Conservation (phyloP, 1,284 basidiomycete genomes). For the Exobasidium cylindrosporum region DNA sequence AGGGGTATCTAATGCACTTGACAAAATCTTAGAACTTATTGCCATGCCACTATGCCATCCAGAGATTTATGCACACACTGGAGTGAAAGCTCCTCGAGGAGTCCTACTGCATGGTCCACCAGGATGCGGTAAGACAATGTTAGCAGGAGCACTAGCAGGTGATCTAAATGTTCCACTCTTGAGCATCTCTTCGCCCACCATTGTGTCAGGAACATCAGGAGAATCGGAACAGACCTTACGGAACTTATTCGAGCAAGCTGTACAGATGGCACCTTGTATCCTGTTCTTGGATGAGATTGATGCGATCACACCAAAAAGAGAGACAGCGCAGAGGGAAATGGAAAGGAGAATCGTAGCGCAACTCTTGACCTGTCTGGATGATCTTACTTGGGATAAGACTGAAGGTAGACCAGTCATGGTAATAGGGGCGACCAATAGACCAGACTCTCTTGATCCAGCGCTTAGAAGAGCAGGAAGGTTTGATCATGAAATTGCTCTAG, state of each 20-base stretch:
- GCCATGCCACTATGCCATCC: conserved; percentile 92
- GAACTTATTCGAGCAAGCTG: conserved; percentile 77
- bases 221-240: conserved; percentile 93
- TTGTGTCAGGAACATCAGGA: conserved; percentile 95
- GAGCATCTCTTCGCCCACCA: conserved; percentile 84
- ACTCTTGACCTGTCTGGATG: conserved; percentile 95
- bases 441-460: conserved; percentile 89
- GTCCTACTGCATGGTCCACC: conserved; percentile 92
- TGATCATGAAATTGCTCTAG: conserved; percentile 96
- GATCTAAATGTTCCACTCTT: conserved; percentile 79
- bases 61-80: conserved; percentile 89
- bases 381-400: conserved; percentile 80
- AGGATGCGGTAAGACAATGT: conserved; percentile 79
- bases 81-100: conserved; percentile 87
- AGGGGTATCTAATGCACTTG: conserved; percentile 78
- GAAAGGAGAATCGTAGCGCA: conserved; percentile 95
- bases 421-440: conserved; percentile 92
- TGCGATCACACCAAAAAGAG: conserved; percentile 93
- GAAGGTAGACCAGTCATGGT: conserved; percentile 71
- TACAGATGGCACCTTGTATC: conserved; percentile 49
- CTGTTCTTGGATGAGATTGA: conserved; percentile 79
- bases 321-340: conserved; percentile 90
- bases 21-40: conserved; percentile 90
- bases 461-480: conserved; percentile 88
- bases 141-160: conserved; percentile 71